Evolutionary conservation across 1,139 yeast species (phyloP), one percentile per base, ranked within the genome.

Genomic region (Hyphopichia khmerensis): DNA sequence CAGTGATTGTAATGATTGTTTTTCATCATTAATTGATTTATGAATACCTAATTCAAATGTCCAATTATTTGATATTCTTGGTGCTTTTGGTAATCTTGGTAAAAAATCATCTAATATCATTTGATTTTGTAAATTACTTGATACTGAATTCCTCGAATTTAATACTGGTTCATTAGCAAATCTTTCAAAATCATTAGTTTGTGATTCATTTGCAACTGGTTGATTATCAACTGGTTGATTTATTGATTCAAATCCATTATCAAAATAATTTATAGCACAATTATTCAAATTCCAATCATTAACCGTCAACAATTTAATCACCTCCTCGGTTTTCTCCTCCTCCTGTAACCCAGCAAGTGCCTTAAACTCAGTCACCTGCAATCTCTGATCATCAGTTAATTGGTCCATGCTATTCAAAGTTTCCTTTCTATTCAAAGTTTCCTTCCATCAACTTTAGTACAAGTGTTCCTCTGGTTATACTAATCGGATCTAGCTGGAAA

Each of bases 251-350:
- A 72, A 71, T 32, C 81, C 79, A 14, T 69, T 62, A 48, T 80
- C 85, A 49, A 79, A 78, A 52, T 65, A 80, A 40, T 72, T 62
- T 10, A 76, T 69, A 23, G 78, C 63, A 13, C 84, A 77, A 42
- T 65, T 65, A 48, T 79, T 80, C 44, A 80, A 59, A 51, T 79
- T 66, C 72, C 73, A 74, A 44, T 72, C 68, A 48, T 77, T 67
- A 31, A 69, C 62, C 1, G 66, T 56, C 38, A 80, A 59, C 21
- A 80, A 57, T 27, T 64, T 56, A 2, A 63, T 45, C 1, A 73
- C 67, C 32, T 68, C 67, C 3, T 62, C 66, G 23, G 17, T n/a
- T 17, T 61, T 59, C 9, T 62, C 65, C 8, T 32, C 34, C 8
- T 16, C 13, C 14, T 3, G n/a, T 32, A 32, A 17, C 13, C 34